phyloP scores from a whole-genome alignment of 2,329 filamentous ascomycete species.

The Fusarium anguioides region DNA sequence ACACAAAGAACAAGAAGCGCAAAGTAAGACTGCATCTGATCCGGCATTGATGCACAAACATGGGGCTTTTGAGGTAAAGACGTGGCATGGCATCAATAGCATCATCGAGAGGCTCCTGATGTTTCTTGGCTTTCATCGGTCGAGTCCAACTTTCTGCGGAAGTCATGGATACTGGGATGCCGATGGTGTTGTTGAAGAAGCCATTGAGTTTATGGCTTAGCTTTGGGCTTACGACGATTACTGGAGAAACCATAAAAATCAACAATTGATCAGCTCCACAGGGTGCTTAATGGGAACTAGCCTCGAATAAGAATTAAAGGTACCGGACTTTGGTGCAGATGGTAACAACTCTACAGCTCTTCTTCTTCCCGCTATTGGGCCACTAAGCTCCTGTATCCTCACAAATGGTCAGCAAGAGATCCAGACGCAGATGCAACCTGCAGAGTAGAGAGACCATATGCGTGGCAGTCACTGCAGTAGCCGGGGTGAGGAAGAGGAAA shows the following conservation, averaged over 20 bases:
- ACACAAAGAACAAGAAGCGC: slow-evolving; percentile 1
- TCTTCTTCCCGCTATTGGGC: slow-evolving; percentile 15
- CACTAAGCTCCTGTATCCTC: slow-evolving; percentile 26
- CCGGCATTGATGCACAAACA: slow-evolving; percentile 22
- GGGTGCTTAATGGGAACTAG: slow-evolving; percentile 5
- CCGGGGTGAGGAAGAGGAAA: slow-evolving; percentile 23
- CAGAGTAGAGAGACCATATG: slow-evolving; percentile 11
- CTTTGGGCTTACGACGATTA: slow-evolving; percentile 20
- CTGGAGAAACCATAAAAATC: background rate
- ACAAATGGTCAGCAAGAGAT: slow-evolving; percentile 27
- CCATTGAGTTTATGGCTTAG: slow-evolving; percentile 30
- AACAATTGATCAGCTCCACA: slow-evolving; percentile 14
- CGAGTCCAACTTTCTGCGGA: slow-evolving; percentile 13
- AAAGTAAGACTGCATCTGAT: slow-evolving; percentile 20
- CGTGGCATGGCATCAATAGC: slow-evolving; percentile 33
- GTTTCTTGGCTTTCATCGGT: slow-evolving; percentile 7
- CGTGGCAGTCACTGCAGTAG: slow-evolving; percentile 39
- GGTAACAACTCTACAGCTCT: slow-evolving; percentile 23
- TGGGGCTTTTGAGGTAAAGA: slow-evolving; percentile 21
- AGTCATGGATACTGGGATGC: slow-evolving; percentile 12
- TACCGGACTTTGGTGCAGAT: slow-evolving; percentile 11
- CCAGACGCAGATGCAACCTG: background rate
- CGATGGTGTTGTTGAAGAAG: background rate
- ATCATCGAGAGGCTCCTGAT: slow-evolving; percentile 20
- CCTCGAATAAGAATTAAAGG: slow-evolving; percentile 28